Percentiles rank a stretch among this genome's conserved stretches.
These are phyloP conservation scores for Centella asiatica DNA, from an alignment of 129 eudicot genomes.

Conservation along the genomic window DNA sequence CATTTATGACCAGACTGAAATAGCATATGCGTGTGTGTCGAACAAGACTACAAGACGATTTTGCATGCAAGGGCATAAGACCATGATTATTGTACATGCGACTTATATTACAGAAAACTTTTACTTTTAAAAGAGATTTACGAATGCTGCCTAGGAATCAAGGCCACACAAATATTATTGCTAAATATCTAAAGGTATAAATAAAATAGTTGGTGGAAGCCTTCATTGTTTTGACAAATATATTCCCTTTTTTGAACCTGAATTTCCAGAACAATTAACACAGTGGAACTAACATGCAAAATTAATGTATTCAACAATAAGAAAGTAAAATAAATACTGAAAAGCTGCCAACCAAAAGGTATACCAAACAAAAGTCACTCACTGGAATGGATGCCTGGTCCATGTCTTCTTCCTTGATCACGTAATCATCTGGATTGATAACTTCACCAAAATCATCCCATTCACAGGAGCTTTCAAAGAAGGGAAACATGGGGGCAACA, in stretches of 20 bases:
- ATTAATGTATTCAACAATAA: neutral
- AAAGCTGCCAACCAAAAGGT: neutral
- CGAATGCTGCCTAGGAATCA: neutral
- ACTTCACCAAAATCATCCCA: constrained; percentile 99
- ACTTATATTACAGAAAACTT: no score
- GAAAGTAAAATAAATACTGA: neutral
- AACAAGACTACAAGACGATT: no score
- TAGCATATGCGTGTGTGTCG: no score
- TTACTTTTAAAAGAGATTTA: neutral
- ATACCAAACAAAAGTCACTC: constrained; percentile 13
- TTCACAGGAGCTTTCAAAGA: constrained; percentile 51
- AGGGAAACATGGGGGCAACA: constrained; percentile 93
- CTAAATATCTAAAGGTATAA: no score
- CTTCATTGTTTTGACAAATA: no score
- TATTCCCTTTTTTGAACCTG: no score
- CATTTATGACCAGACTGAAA: neutral
- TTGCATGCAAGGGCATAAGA: neutral
- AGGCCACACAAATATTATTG: neutral
- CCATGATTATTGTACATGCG: neutral
- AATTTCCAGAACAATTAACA: neutral
- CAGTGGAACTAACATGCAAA: neutral
- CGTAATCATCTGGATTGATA: constrained; percentile 89
- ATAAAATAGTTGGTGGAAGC: no score
- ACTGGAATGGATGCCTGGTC: constrained; percentile 58
- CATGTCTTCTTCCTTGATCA: constrained; percentile 72